phyloP scores from a whole-genome alignment of 345 rosid species.

The Cardamine resedifolia region DNA sequence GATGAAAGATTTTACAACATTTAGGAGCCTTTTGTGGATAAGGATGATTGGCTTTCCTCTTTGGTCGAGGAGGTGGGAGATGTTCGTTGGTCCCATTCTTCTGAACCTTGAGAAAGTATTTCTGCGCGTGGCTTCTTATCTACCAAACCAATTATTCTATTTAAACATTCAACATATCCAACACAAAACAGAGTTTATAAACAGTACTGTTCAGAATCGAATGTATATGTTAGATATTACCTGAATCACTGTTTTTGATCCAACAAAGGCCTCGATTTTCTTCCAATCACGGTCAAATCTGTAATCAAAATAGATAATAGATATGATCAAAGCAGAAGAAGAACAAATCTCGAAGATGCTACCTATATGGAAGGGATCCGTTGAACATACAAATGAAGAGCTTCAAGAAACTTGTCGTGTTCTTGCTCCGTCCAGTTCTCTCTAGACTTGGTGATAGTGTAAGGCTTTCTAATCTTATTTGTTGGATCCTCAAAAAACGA shows the following conservation, averaged over 20 bases:
- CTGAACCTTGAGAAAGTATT: slow-evolving; percentile 83
- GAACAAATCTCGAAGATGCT: too few species aligned
- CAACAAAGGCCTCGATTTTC: slow-evolving; percentile 88
- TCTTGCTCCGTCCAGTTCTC: slow-evolving; percentile 97
- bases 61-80: slow-evolving; percentile 92
- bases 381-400: slow-evolving; percentile 65
- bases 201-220: not conserved
- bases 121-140: slow-evolving; percentile 94
- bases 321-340: too few species aligned
- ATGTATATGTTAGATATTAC: slow-evolving; percentile 34
- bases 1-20: slow-evolving; percentile 41
- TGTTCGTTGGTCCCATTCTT: slow-evolving; percentile 78
- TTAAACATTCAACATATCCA: slow-evolving; percentile 15
- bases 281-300: slow-evolving; percentile 97
- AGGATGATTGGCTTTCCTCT: slow-evolving; percentile 86
- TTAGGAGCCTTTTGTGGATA: slow-evolving; percentile 85
- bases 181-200: slow-evolving; percentile 18
- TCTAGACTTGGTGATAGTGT: slow-evolving; percentile 82
- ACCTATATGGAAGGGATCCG: too few species aligned
- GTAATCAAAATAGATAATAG: too few species aligned
- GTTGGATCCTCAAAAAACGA: slow-evolving; percentile 50
- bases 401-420: slow-evolving; percentile 93
- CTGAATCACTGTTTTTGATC: slow-evolving; percentile 90
- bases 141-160: slow-evolving; percentile 35
- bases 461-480: slow-evolving; percentile 88